Evolutionary conservation across 129 eudicot genomes (phyloP).

Genomic region (Helichrysum umbraculigerum): DNA sequence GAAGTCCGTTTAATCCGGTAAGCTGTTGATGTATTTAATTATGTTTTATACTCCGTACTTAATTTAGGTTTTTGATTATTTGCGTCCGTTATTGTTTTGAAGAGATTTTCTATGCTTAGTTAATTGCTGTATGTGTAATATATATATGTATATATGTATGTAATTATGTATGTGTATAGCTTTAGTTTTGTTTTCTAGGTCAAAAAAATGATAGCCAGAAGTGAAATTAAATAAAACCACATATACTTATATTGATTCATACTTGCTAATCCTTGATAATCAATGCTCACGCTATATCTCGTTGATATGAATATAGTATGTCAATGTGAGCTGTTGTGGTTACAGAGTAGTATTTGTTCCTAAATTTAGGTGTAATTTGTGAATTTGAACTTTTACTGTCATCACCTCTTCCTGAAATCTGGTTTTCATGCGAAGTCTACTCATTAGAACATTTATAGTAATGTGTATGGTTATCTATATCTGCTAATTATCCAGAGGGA

Average conservation of each 20-base stretch:
- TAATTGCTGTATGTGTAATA: constrained; percentile 1
- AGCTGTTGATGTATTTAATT: neutral
- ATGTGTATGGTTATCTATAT: neutral
- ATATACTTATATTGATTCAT: constrained; percentile 10
- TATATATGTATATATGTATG: neutral
- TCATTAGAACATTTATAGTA: neutral
- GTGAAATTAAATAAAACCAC: neutral
- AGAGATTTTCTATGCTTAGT: neutral
- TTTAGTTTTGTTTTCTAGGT: neutral
- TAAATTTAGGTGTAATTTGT: constrained; percentile 13
- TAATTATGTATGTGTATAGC: neutral
- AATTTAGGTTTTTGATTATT: neutral
- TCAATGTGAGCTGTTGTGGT: neutral
- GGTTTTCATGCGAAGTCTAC: neutral
- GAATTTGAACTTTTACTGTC: constrained; percentile 19
- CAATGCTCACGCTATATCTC: constrained; percentile 1
- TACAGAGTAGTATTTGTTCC: neutral
- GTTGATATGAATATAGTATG: neutral
- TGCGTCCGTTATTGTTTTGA: constrained; percentile 5
- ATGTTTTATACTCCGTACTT: neutral
- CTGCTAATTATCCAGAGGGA: neutral
- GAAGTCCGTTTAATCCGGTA: constrained; percentile 24
- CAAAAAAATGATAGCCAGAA: neutral
- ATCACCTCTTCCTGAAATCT: constrained; percentile 7
- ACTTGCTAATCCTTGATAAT: constrained; percentile 3